A percentile compares a stretch with the other conserved stretches of the same genome.
phyloP scores from a whole-genome alignment of 164 flowering plant genomes.

The Magnolia kwangsiensis region DNA sequence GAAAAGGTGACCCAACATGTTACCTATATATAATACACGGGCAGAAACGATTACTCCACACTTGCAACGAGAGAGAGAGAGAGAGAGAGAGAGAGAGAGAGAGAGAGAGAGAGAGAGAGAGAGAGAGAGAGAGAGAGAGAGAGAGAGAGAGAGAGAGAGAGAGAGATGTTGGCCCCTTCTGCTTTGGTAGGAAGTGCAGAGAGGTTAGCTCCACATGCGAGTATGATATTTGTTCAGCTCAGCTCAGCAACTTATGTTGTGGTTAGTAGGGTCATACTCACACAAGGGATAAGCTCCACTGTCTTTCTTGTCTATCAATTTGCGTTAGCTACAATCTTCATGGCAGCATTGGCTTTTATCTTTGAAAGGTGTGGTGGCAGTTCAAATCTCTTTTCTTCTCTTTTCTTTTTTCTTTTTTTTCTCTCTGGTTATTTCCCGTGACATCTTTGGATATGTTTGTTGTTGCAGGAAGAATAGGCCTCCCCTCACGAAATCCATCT shows the following conservation, averaged over 20 bases:
- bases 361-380: slow-evolving; percentile 17
- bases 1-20: too few species aligned
- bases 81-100: neutral
- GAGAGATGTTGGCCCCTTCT: neutral
- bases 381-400: too few species aligned
- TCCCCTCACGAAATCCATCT: too few species aligned
- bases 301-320: slow-evolving; percentile 20
- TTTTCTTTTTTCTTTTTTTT: too few species aligned
- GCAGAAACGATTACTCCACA: too few species aligned
- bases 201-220: slow-evolving; percentile 13
- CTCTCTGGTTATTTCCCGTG: too few species aligned
- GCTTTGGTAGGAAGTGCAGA: neutral
- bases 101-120: neutral
- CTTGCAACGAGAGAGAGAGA: neutral
- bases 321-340: slow-evolving; percentile 18
- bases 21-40: too few species aligned
- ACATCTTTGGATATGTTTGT: too few species aligned
- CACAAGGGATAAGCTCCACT: slow-evolving; percentile 19
- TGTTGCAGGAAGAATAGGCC: too few species aligned
- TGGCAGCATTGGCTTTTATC: slow-evolving; percentile 15
- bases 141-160: neutral
- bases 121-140: neutral
- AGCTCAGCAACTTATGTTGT: slow-evolving; percentile 20
- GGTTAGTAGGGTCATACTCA: slow-evolving; percentile 16
- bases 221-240: slow-evolving; percentile 11